Conservation (phyloP, 2,329 filamentous ascomycete genomes). For the Aureobasidium musti region DNA sequence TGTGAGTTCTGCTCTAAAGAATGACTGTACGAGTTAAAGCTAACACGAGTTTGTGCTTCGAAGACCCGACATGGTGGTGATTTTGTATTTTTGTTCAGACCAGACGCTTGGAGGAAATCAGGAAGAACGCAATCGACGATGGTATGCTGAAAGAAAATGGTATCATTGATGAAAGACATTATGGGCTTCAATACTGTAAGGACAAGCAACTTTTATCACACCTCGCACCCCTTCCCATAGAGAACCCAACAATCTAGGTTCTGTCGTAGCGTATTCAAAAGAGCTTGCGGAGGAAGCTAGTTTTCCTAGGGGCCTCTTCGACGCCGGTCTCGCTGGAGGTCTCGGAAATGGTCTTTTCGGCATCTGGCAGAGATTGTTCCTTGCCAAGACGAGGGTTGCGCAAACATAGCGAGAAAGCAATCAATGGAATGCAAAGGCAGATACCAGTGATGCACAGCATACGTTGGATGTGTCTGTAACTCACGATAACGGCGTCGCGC, state of each 20-base stretch:
- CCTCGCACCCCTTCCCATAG: background rate
- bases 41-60: background rate
- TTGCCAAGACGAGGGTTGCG: constrained; percentile 51
- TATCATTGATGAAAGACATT: background rate
- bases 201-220: constrained; percentile 8
- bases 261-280: background rate
- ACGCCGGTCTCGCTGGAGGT: background rate
- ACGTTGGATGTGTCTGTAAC: constrained; percentile 51
- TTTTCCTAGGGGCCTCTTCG: background rate
- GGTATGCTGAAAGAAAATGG: background rate
- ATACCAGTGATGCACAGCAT: constrained; percentile 56
- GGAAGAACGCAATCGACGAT: background rate
- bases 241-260: background rate
- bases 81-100: too few species aligned
- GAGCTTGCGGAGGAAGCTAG: constrained; percentile 10
- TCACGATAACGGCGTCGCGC: constrained; percentile 48
- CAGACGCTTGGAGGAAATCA: too few species aligned
- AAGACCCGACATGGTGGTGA: background rate
- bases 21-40: background rate
- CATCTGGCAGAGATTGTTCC: constrained; percentile 50
- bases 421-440: constrained; percentile 51
- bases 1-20: too few species aligned
- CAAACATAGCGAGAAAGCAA: constrained; percentile 50
- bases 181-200: background rate
- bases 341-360: constrained; percentile 44